Evolutionary conservation across 2,329 filamentous ascomycete species (phyloP), one percentile per base, ranked within the genome.

Genomic region (Davidsoniella eucalypti): DNA sequence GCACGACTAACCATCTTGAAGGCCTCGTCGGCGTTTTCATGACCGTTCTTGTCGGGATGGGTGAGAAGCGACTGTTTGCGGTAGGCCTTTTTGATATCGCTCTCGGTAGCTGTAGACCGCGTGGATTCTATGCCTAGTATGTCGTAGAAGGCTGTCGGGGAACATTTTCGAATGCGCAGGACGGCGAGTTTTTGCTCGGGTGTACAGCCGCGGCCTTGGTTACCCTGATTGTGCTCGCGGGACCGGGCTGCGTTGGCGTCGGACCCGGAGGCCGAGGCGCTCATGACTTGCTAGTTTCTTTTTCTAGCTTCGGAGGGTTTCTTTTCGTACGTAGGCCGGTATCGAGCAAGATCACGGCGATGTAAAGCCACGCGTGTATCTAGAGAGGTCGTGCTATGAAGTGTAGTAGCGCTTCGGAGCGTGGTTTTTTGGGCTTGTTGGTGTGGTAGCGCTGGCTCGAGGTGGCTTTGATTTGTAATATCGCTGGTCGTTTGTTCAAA

Each of bases 1-100:
- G 92, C 92, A 58, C 87, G 76, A 60, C 86, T 84, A 21, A 98
- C 87, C 84, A 95, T 84, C 71, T 98, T 98, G 70, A 98, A 98
- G 29, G 92, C 92, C 69, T 98, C 92, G 63, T 95, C 92, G 50
- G 92, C 90, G 54, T 93, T 80, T 37, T 90, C 82, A 64, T 95
- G 88, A 47, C 88, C 88, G 72, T 98, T 98, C 72, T 98, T 98
- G 71, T 98, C 92, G 55, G 92, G 92, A 71, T 98, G 92, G 53
- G 92, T 98, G 61, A 96, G 73, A 60, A 98, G 70, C 62, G 84
- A 92, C 63, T 93, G 75, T 68, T 94, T 96, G 61, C 90, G 78
- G 68, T 98, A 98, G 5, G 92, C 90, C 70, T 96, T 96, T 66
- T 96, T 98, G 63, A 98, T 87, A 60, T 96, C 90, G 55, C 72